Evolutionary conservation across 2,329 filamentous ascomycete genomes (phyloP).

Genomic region (Ophiosphaerella herpotricha): DNA sequence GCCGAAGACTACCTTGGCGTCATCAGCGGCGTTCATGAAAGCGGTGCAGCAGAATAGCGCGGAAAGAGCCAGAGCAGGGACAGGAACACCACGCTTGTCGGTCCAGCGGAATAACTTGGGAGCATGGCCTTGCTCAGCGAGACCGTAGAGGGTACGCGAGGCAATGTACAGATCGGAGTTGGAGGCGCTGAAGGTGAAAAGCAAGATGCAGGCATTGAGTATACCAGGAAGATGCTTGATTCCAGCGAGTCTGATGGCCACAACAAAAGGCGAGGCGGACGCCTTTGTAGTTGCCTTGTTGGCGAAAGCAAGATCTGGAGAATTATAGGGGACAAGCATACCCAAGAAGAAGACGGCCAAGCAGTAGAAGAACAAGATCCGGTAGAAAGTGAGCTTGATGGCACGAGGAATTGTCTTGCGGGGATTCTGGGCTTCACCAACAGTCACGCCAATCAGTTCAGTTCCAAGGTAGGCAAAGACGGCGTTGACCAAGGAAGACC

Average conservation of each 20-base stretch:
- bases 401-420: conserved; percentile 75
- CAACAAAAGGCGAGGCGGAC: conserved; percentile 74
- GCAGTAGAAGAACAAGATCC: conserved; percentile 80
- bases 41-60: conserved; percentile 68
- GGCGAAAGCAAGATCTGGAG: conserved; percentile 62
- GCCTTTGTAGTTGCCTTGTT: conserved; percentile 54
- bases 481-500: conserved; percentile 74
- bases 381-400: conserved; percentile 80
- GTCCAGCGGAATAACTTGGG: conserved; percentile 73
- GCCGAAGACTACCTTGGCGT: conserved; percentile 50
- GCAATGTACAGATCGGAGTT: conserved; percentile 80
- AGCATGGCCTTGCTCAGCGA: conserved; percentile 73
- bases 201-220: conserved; percentile 73
- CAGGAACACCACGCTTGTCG: conserved; percentile 71
- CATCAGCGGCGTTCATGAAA: conserved; percentile 57
- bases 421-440: conserved; percentile 79
- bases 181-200: conserved; percentile 77
- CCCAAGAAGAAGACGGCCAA: conserved; percentile 74
- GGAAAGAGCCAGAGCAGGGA: conserved; percentile 66
- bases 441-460: conserved; percentile 77
- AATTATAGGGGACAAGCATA: conserved; percentile 77
- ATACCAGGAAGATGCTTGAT: conserved; percentile 68
- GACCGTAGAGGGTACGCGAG: conserved; percentile 72
- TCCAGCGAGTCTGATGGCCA: conserved; percentile 68
- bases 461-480: conserved; percentile 77